A percentile compares a stretch with the other conserved stretches of the same genome.
phyloP scores from a whole-genome alignment of 805 yeast species.

The Cyberlindnera samutprakarnensis region DNA sequence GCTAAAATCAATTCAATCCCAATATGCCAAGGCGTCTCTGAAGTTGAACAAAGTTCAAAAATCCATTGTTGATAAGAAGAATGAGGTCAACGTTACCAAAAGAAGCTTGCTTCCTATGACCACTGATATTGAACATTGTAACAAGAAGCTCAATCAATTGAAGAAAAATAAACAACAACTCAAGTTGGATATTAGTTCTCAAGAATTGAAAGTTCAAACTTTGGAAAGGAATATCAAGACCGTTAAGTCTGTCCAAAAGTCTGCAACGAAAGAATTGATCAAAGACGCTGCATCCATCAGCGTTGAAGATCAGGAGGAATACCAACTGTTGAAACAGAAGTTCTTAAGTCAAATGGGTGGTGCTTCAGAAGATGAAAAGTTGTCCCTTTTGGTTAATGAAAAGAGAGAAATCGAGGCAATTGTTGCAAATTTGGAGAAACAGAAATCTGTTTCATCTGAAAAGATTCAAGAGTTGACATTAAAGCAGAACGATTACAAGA shows the following conservation, averaged over 20 bases:
- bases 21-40: constrained; percentile 40
- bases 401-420: constrained; percentile 35
- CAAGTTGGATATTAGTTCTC: constrained; percentile 44
- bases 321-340: constrained; percentile 47
- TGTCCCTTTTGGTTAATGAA: constrained; percentile 34
- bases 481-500: constrained; percentile 25
- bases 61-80: constrained; percentile 28
- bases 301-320: constrained; percentile 46
- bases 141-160: constrained; percentile 38
- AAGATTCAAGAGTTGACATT: constrained; percentile 28
- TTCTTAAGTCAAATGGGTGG: constrained; percentile 56
- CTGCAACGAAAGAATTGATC: constrained; percentile 30
- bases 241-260: constrained; percentile 32
- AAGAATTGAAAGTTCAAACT: constrained; percentile 33
- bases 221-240: constrained; percentile 40
- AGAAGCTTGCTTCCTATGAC: constrained; percentile 54
- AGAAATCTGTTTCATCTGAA: constrained; percentile 27
- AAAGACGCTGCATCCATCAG: constrained; percentile 32
- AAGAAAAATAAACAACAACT: constrained; percentile 44
- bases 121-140: constrained; percentile 44
- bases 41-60: constrained; percentile 34
- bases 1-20: constrained; percentile 31
- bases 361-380: constrained; percentile 42
- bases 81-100: constrained; percentile 34
- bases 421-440: constrained; percentile 28